A percentile compares a stretch with the other conserved stretches of the same genome.
Evolutionary conservation across 441 rosid species (phyloP).

Genomic region (Capsella rubella): DNA sequence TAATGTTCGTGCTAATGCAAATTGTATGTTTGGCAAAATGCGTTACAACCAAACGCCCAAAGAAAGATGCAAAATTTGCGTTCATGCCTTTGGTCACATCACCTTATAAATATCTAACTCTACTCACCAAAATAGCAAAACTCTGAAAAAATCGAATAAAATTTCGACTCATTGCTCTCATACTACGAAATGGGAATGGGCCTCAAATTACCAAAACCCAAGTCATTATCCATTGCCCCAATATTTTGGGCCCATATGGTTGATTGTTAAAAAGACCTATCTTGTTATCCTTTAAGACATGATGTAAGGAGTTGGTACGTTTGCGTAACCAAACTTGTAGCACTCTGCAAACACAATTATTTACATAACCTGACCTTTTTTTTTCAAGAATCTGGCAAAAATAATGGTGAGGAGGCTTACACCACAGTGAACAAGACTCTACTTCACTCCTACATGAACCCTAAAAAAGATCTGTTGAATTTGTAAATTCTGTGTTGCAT

Average conservation of each 20-base stretch:
- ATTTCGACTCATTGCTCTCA: no score
- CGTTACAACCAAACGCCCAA: conserved; percentile 7
- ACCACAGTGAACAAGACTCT: not conserved
- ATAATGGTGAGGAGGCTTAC: not conserved
- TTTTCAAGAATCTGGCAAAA: not conserved
- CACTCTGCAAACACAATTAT: not conserved
- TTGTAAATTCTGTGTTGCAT: not conserved
- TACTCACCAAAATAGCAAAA: no score
- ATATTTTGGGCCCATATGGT: no score
- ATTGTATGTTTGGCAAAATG: conserved; percentile 28
- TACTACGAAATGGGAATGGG: no score
- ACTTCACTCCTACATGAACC: not conserved
- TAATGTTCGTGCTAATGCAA: conserved; percentile 25
- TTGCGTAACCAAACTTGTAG: not conserved
- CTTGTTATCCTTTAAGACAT: conserved; percentile 1
- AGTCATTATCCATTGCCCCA: no score
- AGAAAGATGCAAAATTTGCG: conserved; percentile 30
- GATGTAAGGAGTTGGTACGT: not conserved
- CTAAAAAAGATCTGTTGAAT: not conserved
- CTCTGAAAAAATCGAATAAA: no score
- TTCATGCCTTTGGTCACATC: conserved; percentile 34
- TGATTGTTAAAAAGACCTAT: no score
- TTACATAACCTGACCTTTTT: not conserved
- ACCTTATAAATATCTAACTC: not conserved
- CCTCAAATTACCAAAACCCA: no score